Evolutionary conservation across 352 stramenopile species (phyloP).

Genomic region (Globisporangium irregulare): DNA sequence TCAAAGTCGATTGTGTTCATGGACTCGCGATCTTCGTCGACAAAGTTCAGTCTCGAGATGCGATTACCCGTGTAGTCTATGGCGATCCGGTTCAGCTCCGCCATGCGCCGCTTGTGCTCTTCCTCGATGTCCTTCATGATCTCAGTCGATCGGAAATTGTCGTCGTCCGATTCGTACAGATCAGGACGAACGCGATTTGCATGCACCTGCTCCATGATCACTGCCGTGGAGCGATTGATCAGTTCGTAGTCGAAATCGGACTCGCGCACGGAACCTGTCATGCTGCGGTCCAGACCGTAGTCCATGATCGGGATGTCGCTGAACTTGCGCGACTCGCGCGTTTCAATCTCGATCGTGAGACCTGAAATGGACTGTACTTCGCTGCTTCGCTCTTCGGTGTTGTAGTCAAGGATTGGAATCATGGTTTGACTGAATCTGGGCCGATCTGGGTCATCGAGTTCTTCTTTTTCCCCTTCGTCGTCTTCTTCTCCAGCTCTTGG

Average conservation of each 20-base stretch:
- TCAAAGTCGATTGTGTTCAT: conserved; percentile 41
- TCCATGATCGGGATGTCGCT: conserved; percentile 17
- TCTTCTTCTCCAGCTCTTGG: not conserved
- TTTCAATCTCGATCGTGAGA: conserved; percentile 3
- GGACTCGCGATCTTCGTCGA: conserved; percentile 37
- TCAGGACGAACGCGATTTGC: conserved; percentile 25
- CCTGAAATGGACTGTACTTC: conserved; percentile 5
- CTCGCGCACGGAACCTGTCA: conserved; percentile 18
- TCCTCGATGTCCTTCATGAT: conserved; percentile 44
- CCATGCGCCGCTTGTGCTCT: conserved; percentile 61
- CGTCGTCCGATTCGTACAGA: conserved; percentile 24
- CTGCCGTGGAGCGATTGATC: conserved; percentile 34
- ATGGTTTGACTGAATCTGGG: conserved; percentile 18
- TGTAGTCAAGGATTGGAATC: conserved; percentile 18
- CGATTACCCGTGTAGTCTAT: conserved; percentile 42
- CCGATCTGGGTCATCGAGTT: not conserved
- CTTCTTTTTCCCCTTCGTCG: not conserved
- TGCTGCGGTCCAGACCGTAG: conserved; percentile 13
- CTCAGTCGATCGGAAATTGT: conserved; percentile 39
- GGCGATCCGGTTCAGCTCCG: conserved; percentile 51
- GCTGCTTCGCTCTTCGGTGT: conserved; percentile 3
- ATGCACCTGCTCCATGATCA: conserved; percentile 41
- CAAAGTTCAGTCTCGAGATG: conserved; percentile 35
- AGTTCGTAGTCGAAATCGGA: conserved; percentile 48
- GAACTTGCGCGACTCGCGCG: conserved; percentile 18